These are phyloP conservation scores for Hemerocallis citrina DNA, from an alignment of 106 monocot genomes.

Conservation along the genomic window DNA sequence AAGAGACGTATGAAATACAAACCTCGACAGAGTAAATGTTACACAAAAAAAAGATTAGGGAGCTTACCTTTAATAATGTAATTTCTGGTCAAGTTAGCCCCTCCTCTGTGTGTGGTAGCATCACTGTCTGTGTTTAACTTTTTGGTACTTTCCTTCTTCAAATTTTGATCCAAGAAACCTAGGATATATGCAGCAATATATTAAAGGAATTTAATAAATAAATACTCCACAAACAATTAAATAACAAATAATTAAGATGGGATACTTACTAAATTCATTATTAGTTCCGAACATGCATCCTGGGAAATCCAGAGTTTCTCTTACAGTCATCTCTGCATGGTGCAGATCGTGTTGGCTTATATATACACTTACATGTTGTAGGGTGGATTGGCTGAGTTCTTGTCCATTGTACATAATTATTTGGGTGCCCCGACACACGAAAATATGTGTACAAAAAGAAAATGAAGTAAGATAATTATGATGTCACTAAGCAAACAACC, in stretches of 20 bases:
- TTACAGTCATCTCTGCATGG: conserved; percentile 78
- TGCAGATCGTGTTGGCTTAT: conserved; percentile 70
- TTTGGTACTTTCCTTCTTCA: neutral
- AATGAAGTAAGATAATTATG: too few species aligned
- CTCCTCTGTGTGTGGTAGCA: conserved; percentile 14
- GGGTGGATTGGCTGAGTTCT: conserved; percentile 15
- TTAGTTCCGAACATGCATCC: conserved; percentile 23
- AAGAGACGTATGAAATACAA: too few species aligned
- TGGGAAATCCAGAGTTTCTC: conserved; percentile 55
- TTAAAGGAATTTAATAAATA: too few species aligned
- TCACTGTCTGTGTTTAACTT: neutral
- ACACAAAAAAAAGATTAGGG: too few species aligned
- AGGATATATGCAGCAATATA: too few species aligned
- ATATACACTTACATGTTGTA: conserved; percentile 35
- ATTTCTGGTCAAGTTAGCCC: conserved; percentile 25
- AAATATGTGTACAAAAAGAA: too few species aligned
- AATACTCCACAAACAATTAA: too few species aligned
- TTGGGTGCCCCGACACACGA: too few species aligned
- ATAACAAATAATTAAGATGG: neutral
- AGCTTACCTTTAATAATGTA: conserved; percentile 47
- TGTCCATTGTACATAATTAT: conserved; percentile 50
- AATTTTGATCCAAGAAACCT: neutral
- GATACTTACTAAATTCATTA: conserved; percentile 14
- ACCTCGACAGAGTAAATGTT: too few species aligned
- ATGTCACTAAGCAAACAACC: too few species aligned